phyloP scores from a whole-genome alignment of 495 filamentous ascomycete species.

The Penicillium dipodomyicola region DNA sequence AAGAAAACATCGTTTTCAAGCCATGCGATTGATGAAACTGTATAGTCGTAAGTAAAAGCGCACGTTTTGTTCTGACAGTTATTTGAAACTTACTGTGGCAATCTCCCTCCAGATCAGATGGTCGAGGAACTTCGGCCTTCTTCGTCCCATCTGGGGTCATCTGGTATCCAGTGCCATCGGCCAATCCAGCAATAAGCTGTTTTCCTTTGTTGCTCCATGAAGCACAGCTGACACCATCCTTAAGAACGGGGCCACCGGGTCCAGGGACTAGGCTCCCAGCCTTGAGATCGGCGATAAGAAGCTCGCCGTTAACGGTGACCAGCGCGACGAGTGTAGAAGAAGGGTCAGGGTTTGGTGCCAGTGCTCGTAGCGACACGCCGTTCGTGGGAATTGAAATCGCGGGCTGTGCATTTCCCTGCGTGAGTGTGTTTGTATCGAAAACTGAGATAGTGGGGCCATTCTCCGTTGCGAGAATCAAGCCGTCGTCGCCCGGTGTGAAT shows the following conservation, averaged over 20 bases:
- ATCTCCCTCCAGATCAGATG: constrained; percentile 61
- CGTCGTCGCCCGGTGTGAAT: constrained; percentile 82
- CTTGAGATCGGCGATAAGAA: constrained; percentile 79
- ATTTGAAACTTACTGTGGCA: constrained; percentile 60
- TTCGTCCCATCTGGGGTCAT: constrained; percentile 75
- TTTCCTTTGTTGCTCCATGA: constrained; percentile 93
- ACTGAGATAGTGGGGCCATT: constrained; percentile 78
- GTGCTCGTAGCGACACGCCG: constrained; percentile 65
- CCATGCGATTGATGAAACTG: constrained; percentile 86
- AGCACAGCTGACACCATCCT: constrained; percentile 74
- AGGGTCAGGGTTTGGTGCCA: constrained; percentile 77
- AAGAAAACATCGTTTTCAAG: constrained; percentile 86
- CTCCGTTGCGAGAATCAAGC: constrained; percentile 79
- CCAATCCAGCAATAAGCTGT: constrained; percentile 85
- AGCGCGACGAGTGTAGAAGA: constrained; percentile 64
- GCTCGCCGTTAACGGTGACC: constrained; percentile 74
- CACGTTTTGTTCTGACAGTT: neutral
- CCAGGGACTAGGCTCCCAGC: constrained; percentile 59
- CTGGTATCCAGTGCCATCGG: constrained; percentile 75
- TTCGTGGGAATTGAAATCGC: constrained; percentile 75
- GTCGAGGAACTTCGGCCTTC: constrained; percentile 76
- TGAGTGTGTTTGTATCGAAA: constrained; percentile 67
- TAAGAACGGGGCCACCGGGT: constrained; percentile 63
- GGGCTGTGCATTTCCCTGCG: constrained; percentile 61
- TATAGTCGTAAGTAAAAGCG: constrained; percentile 16